Base-by-base conservation (phyloP, 2,329 filamentous ascomycete species). In the Fusarium nurragi region DNA sequence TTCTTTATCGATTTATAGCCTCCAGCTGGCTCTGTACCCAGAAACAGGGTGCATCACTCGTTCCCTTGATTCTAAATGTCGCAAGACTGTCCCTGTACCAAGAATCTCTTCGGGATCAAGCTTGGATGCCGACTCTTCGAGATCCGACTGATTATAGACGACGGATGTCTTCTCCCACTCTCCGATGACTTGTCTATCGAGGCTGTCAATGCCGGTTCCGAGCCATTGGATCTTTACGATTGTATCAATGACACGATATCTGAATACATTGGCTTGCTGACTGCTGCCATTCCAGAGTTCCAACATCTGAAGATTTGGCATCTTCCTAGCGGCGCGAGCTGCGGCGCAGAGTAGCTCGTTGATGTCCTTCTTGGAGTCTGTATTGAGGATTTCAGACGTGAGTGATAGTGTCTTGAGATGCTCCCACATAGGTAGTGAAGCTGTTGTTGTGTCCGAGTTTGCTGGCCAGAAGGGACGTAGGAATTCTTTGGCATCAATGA, bases 401-500 rank as follows among this genome's bases (percentile, higher is more conserved):
- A 66, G 21, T 0, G 45, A 46, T 0, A 66, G 10, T 0, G 49
- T 53, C 30, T 52, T 16, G 0, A 60, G 39, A 12, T 44, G 6
- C 1, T 40, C 12, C 63, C 63, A 66, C 3, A 18, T 10, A 7
- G 43, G 44, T 1, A 63, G 6, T 3, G 11, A 26, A 2, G 9
- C 9, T 0, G 22, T 38, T 1, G 13, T 18, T 12, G 16, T 16
- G 5, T 34, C 53, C 3, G 50, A 38, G 13, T 18, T 9, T 13
- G 30, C 14, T 4, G 25, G 12, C 23, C 23, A 30, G 12, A 54
- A 58, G 5, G 44, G 45, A 1, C 12, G 8, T 2, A 59, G 18
- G 10, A 66, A 66, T 2, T 65, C 44, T 9, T 43, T 36, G 12
- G 63, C 63, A 0, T 66, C 62, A 23, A 54, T 45, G 2, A 66